Evolutionary conservation across 805 yeast species (phyloP).

Genomic region (Teunomyces gatunensis): DNA sequence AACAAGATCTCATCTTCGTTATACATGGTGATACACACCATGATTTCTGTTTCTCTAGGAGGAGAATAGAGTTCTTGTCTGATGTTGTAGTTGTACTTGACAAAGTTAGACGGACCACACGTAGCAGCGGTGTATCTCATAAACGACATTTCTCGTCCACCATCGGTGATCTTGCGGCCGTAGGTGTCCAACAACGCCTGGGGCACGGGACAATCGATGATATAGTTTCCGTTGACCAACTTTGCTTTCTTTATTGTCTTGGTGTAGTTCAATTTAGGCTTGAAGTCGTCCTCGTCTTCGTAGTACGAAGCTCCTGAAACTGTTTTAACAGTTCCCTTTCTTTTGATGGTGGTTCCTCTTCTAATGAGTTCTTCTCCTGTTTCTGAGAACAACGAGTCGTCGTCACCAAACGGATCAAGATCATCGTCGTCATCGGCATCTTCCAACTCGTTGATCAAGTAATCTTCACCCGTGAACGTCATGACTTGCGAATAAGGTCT

Average conservation of each 20-base stretch:
- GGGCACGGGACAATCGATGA: slow-evolving; percentile 45
- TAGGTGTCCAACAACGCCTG: slow-evolving; percentile 33
- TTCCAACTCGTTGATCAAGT: slow-evolving; percentile 38
- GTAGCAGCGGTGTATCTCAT: slow-evolving; percentile 95
- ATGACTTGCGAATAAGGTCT: slow-evolving; percentile 21
- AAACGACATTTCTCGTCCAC: slow-evolving; percentile 65
- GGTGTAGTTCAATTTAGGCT: slow-evolving; percentile 41
- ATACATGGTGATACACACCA: slow-evolving; percentile 64
- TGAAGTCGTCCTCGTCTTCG: slow-evolving; percentile 36
- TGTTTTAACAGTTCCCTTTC: slow-evolving; percentile 9
- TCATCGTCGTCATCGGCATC: slow-evolving; percentile 36
- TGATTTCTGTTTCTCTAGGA: slow-evolving; percentile 77
- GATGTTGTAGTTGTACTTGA: slow-evolving; percentile 61
- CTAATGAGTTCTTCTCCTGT: slow-evolving; percentile 37
- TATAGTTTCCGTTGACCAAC: slow-evolving; percentile 51
- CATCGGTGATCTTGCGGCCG: slow-evolving; percentile 33
- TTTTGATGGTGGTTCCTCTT: slow-evolving; percentile 29
- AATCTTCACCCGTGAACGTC: slow-evolving; percentile 36
- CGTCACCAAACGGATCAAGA: slow-evolving; percentile 44
- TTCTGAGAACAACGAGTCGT: slow-evolving; percentile 41
- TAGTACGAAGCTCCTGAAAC: slow-evolving; percentile 6
- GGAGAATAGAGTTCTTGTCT: slow-evolving; percentile 77
- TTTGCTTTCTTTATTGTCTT: slow-evolving; percentile 46
- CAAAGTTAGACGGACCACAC: slow-evolving; percentile 79
- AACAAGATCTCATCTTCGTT: slow-evolving; percentile 63